Conservation (phyloP, 352 stramenopile species). For the Thalassiosira exigua region DNA sequence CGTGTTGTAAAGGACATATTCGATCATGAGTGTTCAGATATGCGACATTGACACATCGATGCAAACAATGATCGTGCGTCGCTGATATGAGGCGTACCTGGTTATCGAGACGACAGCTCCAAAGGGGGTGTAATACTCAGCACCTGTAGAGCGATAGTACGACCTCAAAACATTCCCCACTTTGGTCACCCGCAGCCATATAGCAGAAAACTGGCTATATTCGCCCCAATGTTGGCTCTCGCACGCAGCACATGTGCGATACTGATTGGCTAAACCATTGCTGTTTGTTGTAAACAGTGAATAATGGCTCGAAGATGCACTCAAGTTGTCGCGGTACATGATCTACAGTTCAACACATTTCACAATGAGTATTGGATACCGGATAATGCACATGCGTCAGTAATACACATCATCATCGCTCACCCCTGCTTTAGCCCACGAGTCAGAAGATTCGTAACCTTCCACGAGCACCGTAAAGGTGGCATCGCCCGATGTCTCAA, state of each 20-base stretch:
- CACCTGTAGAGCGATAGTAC: slow-evolving; percentile 35
- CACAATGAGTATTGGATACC: too few species aligned
- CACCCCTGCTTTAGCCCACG: slow-evolving; percentile 47
- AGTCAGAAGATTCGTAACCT: slow-evolving; percentile 9
- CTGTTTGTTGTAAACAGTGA: slow-evolving; percentile 29
- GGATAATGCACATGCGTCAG: too few species aligned
- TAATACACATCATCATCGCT: too few species aligned
- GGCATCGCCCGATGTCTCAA: slow-evolving; percentile 56
- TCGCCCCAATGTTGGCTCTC: slow-evolving; percentile 3
- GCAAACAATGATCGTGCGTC: too few species aligned
- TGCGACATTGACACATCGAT: too few species aligned
- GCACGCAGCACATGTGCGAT: slow-evolving; percentile 31
- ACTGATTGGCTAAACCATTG: slow-evolving; percentile 47
- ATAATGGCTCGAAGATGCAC: slow-evolving; percentile 41
- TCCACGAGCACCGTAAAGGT: slow-evolving; percentile 52
- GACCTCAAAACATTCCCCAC: slow-evolving; percentile 49
- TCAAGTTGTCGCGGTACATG: slow-evolving; percentile 47
- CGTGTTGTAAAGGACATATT: too few species aligned
- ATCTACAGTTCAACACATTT: too few species aligned
- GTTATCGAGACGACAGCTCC: slow-evolving; percentile 39
- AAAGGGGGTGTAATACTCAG: slow-evolving; percentile 36
- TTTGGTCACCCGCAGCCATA: slow-evolving; percentile 57
- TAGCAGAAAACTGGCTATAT: slow-evolving; percentile 1
- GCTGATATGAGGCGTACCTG: too few species aligned
- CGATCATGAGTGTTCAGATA: too few species aligned